phyloP scores from a whole-genome alignment of 2,329 filamentous ascomycete species.

The Aphanoascus verrucosus region DNA sequence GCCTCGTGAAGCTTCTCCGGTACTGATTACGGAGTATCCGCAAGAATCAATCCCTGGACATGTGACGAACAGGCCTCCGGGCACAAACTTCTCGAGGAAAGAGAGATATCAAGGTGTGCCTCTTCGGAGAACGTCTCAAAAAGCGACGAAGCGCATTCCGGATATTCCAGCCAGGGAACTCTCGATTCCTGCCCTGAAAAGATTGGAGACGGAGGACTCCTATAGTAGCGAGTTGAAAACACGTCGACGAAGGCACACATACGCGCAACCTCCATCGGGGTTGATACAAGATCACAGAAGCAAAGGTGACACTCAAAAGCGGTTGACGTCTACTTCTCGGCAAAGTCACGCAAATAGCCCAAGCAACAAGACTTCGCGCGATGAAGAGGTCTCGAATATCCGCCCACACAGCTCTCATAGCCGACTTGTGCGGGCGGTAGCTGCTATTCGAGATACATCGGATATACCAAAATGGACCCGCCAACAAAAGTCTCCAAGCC shows the following conservation, averaged over 20 bases:
- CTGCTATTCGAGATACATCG: conserved; percentile 7
- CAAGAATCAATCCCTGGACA: conserved; percentile 4
- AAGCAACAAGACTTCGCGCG: not conserved
- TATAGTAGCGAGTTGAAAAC: conserved; percentile 5
- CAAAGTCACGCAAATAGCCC: not conserved
- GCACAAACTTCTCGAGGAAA: conserved; percentile 22
- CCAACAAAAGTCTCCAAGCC: not conserved
- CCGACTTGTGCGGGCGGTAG: conserved; percentile 8
- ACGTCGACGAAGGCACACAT: conserved; percentile 31
- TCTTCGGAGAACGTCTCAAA: conserved; percentile 26
- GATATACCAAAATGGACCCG: conserved; percentile 5
- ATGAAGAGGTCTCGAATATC: conserved; percentile 9
- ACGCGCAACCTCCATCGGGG: conserved; percentile 29
- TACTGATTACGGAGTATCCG: not conserved
- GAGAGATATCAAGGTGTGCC: conserved; percentile 26
- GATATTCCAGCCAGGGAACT: conserved; percentile 17
- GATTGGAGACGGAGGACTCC: conserved; percentile 6
- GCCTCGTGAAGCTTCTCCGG: conserved; percentile 4
- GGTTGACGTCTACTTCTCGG: not conserved
- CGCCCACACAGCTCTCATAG: conserved; percentile 13
- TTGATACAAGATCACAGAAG: conserved; percentile 10
- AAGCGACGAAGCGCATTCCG: conserved; percentile 21
- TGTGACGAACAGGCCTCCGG: conserved; percentile 14
- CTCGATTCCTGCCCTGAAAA: conserved; percentile 17
- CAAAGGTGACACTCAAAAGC: conserved; percentile 3